Evolutionary conservation across 2,329 filamentous ascomycete genomes (phyloP).

Genomic region (Scleromitrula shiraiana): DNA sequence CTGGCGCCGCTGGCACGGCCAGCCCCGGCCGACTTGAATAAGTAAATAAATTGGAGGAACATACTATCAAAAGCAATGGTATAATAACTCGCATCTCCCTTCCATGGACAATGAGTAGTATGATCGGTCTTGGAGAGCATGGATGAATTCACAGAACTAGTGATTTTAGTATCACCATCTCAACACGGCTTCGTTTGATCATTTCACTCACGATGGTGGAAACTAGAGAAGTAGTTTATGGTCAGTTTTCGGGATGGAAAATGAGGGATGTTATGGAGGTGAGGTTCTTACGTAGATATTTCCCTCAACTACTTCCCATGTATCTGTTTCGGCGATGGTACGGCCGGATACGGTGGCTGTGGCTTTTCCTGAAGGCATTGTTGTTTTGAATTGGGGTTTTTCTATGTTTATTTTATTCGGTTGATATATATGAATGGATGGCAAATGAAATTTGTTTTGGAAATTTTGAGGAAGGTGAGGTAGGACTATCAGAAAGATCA

Average conservation of each 20-base stretch:
- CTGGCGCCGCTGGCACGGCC: too few relatives aligned
- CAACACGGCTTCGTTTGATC: neutral
- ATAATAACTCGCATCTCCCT: conserved; percentile 41
- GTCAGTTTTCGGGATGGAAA: neutral
- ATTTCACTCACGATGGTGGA: conserved; percentile 28
- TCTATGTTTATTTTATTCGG: too few relatives aligned
- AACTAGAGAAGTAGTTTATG: conserved; percentile 25
- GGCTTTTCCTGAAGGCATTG: conserved; percentile 23
- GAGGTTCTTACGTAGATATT: conserved; percentile 36
- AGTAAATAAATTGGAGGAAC: too few relatives aligned
- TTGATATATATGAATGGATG: too few relatives aligned
- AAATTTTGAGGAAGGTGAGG: too few relatives aligned
- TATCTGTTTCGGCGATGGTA: conserved; percentile 37
- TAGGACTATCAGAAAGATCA: too few relatives aligned
- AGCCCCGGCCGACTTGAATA: too few relatives aligned
- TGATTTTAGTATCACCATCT: conserved; percentile 5
- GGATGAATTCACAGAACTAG: conserved; percentile 32
- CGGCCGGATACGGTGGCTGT: conserved; percentile 37
- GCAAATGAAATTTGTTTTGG: too few relatives aligned
- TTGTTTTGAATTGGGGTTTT: neutral
- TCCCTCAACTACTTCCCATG: conserved; percentile 40
- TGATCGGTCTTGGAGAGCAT: conserved; percentile 35
- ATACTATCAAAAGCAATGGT: conserved; percentile 35
- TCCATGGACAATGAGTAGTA: conserved; percentile 38
- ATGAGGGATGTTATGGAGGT: conserved; percentile 8